Percentiles rank a stretch among this genome's conserved stretches.
Conservation (phyloP, 139 green algal genomes). For the Tetradesmus obliquus region DNA sequence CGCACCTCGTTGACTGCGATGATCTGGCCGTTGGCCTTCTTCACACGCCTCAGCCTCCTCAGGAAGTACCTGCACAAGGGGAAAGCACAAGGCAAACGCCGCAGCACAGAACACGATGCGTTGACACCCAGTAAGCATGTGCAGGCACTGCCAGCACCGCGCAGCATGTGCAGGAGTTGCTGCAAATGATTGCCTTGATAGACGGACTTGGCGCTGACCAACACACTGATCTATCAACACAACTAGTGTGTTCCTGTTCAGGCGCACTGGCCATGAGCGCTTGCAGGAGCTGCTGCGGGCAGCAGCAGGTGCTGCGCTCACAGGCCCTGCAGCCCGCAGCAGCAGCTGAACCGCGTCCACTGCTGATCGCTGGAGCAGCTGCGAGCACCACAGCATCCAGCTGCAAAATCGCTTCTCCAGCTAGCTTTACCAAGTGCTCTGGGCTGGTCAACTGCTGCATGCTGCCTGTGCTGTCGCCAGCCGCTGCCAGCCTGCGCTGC, state of each 20-base stretch:
- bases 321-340: neutral
- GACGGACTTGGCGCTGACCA: no score
- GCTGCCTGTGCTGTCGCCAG: neutral
- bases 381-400: no score
- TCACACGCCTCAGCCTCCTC: constrained; percentile 95
- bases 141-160: neutral
- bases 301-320: neutral
- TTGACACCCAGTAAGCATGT: neutral
- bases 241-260: no score
- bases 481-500: neutral
- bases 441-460: no score
- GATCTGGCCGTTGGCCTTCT: constrained; percentile 99
- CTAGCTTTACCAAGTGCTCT: no score
- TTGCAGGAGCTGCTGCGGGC: neutral
- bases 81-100: neutral
- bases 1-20: constrained; percentile 95
- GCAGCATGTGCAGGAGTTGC: no score
- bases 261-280: no score
- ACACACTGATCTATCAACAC: no score
- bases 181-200: no score
- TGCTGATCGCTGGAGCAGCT: neutral
- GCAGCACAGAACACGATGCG: neutral
- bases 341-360: neutral
- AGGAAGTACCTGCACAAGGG: constrained; percentile 95
- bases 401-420: no score